These are phyloP conservation scores for Saccharum officinarum DNA, from an alignment of 176 grass and related monocot genomes.

Conservation along the genomic window DNA sequence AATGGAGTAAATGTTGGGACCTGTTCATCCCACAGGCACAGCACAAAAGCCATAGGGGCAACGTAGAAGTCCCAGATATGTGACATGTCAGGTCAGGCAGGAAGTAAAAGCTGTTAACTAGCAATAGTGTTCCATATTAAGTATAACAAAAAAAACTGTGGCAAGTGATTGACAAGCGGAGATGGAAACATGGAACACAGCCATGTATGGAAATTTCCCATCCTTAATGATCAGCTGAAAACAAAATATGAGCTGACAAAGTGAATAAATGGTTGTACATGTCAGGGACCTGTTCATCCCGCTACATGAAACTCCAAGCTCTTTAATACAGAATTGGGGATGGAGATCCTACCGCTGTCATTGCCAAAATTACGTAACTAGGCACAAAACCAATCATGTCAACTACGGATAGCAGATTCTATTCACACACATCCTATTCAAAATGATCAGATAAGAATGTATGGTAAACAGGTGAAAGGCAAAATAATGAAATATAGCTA, in stretches of 20 bases:
- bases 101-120: background rate
- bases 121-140: background rate
- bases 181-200: background rate
- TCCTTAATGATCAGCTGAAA: background rate
- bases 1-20: slow-evolving; percentile 34
- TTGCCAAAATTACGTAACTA: background rate
- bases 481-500: background rate
- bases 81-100: background rate
- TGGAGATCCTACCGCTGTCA: no score
- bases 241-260: background rate
- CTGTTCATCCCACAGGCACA: slow-evolving; percentile 40
- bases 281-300: slow-evolving; percentile 14
- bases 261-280: background rate
- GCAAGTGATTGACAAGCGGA: background rate
- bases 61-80: slow-evolving; percentile 25
- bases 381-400: background rate
- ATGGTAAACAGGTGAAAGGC: slow-evolving; percentile 8
- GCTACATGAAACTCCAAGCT: background rate
- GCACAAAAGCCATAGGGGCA: slow-evolving; percentile 36
- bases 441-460: background rate
- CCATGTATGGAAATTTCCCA: background rate
- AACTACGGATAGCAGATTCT: background rate
- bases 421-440: background rate
- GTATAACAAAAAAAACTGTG: background rate
- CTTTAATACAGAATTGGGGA: background rate